Evolutionary conservation across 257 asterid species (phyloP).

Genomic region (Solanum chmielewskii): DNA sequence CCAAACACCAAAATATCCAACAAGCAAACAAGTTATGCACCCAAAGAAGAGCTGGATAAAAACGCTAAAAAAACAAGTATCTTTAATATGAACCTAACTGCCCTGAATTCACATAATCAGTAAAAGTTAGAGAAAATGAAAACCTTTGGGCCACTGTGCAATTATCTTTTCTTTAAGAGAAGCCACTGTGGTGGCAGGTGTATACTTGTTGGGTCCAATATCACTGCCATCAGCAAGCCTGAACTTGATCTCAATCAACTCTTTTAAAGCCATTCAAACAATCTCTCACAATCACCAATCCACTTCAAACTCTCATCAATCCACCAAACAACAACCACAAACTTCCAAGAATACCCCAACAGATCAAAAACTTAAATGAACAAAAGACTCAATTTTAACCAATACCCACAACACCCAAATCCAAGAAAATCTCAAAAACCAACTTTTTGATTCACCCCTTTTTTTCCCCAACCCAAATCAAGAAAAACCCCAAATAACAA

Average conservation of each 20-base stretch:
- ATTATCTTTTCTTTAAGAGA: constrained; percentile 84
- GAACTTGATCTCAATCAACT: constrained; percentile 77
- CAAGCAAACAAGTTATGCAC: background rate
- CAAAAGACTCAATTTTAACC: background rate
- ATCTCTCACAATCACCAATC: constrained; percentile 7
- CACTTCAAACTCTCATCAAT: constrained; percentile 21
- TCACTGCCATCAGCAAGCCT: constrained; percentile 96
- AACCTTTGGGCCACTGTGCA: constrained; percentile 92
- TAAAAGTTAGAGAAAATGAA: background rate
- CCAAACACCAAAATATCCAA: background rate
- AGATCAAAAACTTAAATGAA: background rate
- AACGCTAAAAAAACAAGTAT: background rate
- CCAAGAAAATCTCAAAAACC: background rate
- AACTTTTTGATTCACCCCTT: background rate
- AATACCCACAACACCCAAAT: background rate
- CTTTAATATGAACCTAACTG: background rate
- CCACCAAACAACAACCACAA: constrained; percentile 8
- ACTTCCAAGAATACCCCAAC: background rate
- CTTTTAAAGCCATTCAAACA: constrained; percentile 64
- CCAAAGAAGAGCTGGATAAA: background rate
- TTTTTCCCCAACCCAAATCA: background rate
- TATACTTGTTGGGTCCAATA: constrained; percentile 80
- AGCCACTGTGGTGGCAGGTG: constrained; percentile 50
- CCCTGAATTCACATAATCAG: background rate
- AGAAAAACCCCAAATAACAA: background rate